Base-by-base conservation (phyloP, 495 filamentous ascomycete species). In the Xylaria flabelliformis region DNA sequence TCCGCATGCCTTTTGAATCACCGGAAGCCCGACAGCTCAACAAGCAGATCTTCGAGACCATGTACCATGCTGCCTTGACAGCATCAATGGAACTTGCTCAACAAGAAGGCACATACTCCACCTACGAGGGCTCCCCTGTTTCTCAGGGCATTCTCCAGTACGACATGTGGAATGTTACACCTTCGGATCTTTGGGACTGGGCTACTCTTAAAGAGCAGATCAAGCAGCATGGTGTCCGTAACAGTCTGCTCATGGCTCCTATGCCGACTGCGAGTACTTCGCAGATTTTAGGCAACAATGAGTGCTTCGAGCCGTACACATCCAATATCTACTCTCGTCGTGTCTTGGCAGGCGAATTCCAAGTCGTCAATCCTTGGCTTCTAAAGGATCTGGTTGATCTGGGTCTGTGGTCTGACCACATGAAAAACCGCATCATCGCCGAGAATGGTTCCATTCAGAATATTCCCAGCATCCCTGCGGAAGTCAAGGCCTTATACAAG, bases 351-450 rank as follows among this genome's bases (percentile, higher is more conserved):
- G 96, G 96, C 78, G 96, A 99, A 81, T 99, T 99, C 90, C 96
- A 99, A 84, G 93, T 99, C 64, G 96, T 99, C 82, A 99, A 99
- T 87, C 96, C 96, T 36, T 98, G 97, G 97, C 85, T 99, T 62
- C 90, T 99, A 67, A 98, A 97, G 87, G 96, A 99, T 77, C 90
- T 99, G 19, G 96, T 99, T 70, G 96, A 99, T 76, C 92, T 98
- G 86, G 96, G 96, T 73, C 88, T 99, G 41, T 99, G 96, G 96
- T 97, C 95, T 46, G 96, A 99, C 83, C 94, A 94, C 87, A 99
- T 99, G 96, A 99, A 99, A 89, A 99, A 99, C 86, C 94, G 96
- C 75, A 99, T 99, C 87, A 98, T 99, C 77, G 91, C 96, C 72
- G 95, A 96, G 62, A 94, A 94, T 74, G 96, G 96, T 64, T 97